Evolutionary conservation across 495 filamentous ascomycete species (phyloP), one percentile per base, ranked within the genome.

Genomic region (Chaetomidium leptoderma): DNA sequence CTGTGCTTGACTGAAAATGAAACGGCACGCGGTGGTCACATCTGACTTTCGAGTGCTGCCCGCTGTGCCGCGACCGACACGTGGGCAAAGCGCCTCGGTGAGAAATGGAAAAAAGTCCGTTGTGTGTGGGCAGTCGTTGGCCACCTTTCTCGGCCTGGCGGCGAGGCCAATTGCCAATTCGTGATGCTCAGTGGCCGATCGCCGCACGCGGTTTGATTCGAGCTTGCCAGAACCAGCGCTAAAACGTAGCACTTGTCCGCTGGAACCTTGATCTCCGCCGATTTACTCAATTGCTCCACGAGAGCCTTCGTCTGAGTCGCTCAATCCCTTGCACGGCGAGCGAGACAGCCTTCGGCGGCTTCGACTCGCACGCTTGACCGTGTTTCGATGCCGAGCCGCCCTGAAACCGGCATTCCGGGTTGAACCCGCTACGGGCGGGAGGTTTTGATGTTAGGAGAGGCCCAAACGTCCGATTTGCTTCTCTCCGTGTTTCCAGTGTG

Each of bases 61-160:
- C 24, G 10, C 17, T 48, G 19, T 27, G 49, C 7, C 36, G 30
- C 43, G 26, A 11, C 37, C 43, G 39, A 58, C 65, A 60, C 56
- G 59, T 62, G 58, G 64, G 61, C 48, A 56, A 55, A 57, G 46
- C 43, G 43, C 53, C 39, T 43, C 30, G 11, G 30, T 32, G 36
- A n/a, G 24, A 46, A 0, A 16, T 29, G 23, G 3, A 3, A 4
- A 9, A 23, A 27, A 27, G 24, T 29, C 33, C 13, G 14, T 26
- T 26, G 21, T 26, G 21, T 37, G 19, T 52, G 47, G 32, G 5
- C 14, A 4, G 39, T 24, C 35, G 46, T 42, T 60, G 48, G 52
- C 14, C n/a, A 33, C 57, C 59, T 56, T 57, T 57, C 52, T 30
- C 49, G 19, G 55, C 42, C 11, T 19, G 13, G 14, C 24, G 6